Conservation (phyloP, 768 basidiomycete species). For the Gloeopeniophorella convolvens region DNA sequence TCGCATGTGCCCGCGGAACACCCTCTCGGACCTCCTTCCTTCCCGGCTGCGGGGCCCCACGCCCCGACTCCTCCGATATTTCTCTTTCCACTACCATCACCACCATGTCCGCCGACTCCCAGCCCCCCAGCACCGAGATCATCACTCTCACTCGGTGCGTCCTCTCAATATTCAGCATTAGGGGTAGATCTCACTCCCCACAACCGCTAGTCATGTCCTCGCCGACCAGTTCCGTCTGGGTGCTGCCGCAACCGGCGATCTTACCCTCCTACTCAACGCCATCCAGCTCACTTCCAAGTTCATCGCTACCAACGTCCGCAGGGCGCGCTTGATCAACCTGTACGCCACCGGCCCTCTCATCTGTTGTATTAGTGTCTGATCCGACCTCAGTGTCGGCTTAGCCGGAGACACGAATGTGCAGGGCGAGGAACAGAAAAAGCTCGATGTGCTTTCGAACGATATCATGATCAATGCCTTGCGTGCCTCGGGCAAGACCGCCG, state of each 20-base stretch:
- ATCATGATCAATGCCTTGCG: constrained; percentile 98
- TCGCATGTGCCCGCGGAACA: no score
- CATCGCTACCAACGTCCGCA: constrained; percentile 96
- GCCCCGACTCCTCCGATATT: constrained; percentile 9
- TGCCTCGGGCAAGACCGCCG: constrained; percentile 94
- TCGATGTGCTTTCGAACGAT: constrained; percentile 95
- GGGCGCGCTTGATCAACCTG: constrained; percentile 96
- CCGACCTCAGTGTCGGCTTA: constrained; percentile 69
- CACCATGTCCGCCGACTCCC: constrained; percentile 40
- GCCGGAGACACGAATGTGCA: constrained; percentile 96
- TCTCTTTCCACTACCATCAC: constrained; percentile 6
- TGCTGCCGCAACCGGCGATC: constrained; percentile 79
- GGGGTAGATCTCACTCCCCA: neutral
- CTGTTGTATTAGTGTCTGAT: constrained; percentile 3
- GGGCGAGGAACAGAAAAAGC: constrained; percentile 99
- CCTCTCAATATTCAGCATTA: constrained; percentile 4
- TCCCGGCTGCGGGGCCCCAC: neutral
- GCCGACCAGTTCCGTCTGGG: constrained; percentile 81
- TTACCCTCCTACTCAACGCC: constrained; percentile 89
- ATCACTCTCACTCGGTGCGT: constrained; percentile 88
- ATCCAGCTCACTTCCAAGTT: constrained; percentile 97
- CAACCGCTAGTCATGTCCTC: constrained; percentile 75
- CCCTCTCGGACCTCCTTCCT: neutral
- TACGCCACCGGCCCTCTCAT: constrained; percentile 35
- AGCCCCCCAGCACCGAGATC: constrained; percentile 75